Evolutionary conservation across 1,284 basidiomycete genomes (phyloP).

Genomic region (Leccinum pallidistipes): DNA sequence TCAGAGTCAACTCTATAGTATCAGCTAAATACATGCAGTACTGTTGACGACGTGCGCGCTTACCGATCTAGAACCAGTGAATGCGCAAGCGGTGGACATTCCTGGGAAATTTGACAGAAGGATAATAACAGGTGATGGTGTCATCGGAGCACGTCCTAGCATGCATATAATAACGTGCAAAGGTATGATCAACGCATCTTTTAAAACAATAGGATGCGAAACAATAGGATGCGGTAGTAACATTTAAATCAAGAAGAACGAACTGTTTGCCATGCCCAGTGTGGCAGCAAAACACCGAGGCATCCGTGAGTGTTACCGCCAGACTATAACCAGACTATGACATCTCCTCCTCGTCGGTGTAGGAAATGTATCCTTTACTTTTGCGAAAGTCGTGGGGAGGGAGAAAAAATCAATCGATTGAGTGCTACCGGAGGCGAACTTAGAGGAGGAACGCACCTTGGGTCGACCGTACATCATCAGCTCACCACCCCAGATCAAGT

Average conservation of each 20-base stretch:
- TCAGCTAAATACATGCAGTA: background rate
- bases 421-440: background rate
- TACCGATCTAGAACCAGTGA: background rate
- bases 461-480: background rate
- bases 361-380: conserved; percentile 76
- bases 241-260: background rate
- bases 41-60: background rate
- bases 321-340: conserved; percentile 12
- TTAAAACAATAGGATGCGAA: background rate
- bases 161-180: background rate
- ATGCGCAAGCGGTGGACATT: conserved; percentile 15
- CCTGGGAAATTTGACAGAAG: conserved; percentile 16
- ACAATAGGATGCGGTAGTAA: background rate
- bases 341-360: conserved; percentile 77
- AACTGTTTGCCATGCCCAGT: background rate
- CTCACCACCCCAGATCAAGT: background rate
- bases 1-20: conserved; percentile 5
- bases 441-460: conserved; percentile 51
- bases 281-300: background rate
- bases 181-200: background rate
- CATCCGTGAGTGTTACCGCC: background rate
- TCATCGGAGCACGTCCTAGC: conserved; percentile 16
- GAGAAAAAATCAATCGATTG: background rate
- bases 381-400: conserved; percentile 47
- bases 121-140: conserved; percentile 18